Percentiles rank a stretch among this genome's conserved stretches.
These are phyloP conservation scores for Annulohypoxylon nitens DNA, from an alignment of 495 filamentous ascomycete species.

Conservation along the genomic window DNA sequence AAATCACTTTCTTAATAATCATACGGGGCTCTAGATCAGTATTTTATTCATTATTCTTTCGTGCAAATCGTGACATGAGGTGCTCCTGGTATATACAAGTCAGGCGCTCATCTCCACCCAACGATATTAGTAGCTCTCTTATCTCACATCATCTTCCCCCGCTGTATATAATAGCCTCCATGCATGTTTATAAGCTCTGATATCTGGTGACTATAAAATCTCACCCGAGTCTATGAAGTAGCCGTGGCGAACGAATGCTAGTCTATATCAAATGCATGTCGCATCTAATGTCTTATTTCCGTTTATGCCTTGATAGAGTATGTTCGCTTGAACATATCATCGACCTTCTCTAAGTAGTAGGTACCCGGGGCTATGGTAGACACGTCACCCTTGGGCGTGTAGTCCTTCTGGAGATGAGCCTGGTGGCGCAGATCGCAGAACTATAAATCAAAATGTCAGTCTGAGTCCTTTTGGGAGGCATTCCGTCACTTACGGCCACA, in stretches of 20 bases:
- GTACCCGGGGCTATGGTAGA: slow-evolving; percentile 82
- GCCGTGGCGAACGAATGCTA: slow-evolving; percentile 27
- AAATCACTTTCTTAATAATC: background rate
- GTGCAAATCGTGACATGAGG: slow-evolving; percentile 33
- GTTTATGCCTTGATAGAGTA: slow-evolving; percentile 89
- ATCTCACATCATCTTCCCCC: slow-evolving; percentile 34
- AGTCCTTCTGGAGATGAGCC: slow-evolving; percentile 94
- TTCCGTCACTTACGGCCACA: slow-evolving; percentile 74
- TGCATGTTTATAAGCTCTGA: slow-evolving; percentile 22
- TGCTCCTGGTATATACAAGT: slow-evolving; percentile 50
- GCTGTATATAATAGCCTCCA: slow-evolving; percentile 43
- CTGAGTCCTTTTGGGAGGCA: background rate
- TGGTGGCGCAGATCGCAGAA: slow-evolving; percentile 95
- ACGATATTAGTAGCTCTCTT: slow-evolving; percentile 43
- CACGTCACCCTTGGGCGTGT: slow-evolving; percentile 79
- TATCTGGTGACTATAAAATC: slow-evolving; percentile 26
- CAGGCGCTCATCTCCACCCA: slow-evolving; percentile 31
- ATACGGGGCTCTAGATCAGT: background rate
- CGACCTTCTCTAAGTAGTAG: slow-evolving; percentile 91
- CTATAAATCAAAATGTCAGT: slow-evolving; percentile 56
- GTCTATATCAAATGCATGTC: slow-evolving; percentile 44
- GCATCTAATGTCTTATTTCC: slow-evolving; percentile 24
- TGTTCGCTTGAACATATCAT: slow-evolving; percentile 94
- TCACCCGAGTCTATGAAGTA: slow-evolving; percentile 27
- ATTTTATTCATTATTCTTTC: slow-evolving; percentile 19